A percentile compares a stretch with the other conserved stretches of the same genome.
Conservation (phyloP, 257 asterid species). For the Solanum phureja region DNA sequence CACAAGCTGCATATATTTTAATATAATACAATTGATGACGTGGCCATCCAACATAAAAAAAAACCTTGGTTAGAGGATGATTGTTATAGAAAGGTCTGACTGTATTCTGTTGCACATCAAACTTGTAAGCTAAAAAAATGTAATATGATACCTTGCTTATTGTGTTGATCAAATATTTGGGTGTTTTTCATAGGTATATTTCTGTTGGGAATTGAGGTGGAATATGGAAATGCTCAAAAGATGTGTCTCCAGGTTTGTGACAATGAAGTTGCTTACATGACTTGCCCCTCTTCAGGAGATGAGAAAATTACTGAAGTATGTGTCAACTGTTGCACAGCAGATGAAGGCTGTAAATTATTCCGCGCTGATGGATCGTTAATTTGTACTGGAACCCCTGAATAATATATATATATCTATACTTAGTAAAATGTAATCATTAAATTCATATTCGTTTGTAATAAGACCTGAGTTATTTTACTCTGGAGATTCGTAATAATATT, state of each 20-base stretch:
- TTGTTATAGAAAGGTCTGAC: too few species aligned
- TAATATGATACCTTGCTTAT: background rate
- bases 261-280: background rate
- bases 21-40: background rate
- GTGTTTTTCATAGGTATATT: background rate
- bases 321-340: background rate
- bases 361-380: background rate
- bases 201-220: background rate
- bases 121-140: too few species aligned
- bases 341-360: background rate
- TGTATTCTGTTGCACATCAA: background rate
- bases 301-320: background rate
- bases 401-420: background rate
- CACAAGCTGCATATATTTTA: too few species aligned
- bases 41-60: background rate
- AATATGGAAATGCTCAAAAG: background rate
- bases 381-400: background rate
- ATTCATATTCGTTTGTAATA: background rate
- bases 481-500: background rate
- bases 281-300: background rate
- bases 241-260: background rate
- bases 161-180: background rate
- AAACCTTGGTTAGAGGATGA: too few species aligned
- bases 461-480: background rate
- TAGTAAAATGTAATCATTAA: background rate